These are phyloP conservation scores for Penicillium decumbens DNA, from an alignment of 2,329 filamentous ascomycete species.

Conservation along the genomic window DNA sequence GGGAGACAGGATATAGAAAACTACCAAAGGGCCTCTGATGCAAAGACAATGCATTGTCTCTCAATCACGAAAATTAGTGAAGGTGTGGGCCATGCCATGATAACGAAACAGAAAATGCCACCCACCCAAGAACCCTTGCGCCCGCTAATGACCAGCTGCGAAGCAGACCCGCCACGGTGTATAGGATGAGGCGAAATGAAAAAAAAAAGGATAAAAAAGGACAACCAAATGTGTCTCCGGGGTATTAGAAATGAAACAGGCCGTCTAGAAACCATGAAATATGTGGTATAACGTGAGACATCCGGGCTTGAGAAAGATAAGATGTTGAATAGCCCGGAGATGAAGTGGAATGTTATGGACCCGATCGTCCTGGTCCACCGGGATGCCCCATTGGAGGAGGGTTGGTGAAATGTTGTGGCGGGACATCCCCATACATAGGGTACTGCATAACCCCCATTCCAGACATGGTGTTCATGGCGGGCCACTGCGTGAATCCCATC, in stretches of 20 bases:
- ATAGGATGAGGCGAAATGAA: conserved; percentile 23
- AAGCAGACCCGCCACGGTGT: conserved; percentile 26
- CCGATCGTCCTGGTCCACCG: conserved; percentile 22
- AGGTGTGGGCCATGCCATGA: conserved; percentile 16
- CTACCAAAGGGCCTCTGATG: not conserved
- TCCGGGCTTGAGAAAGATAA: not conserved
- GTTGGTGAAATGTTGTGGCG: conserved; percentile 26
- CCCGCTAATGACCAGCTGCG: conserved; percentile 38
- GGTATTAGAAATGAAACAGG: conserved; percentile 28
- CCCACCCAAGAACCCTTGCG: conserved; percentile 34
- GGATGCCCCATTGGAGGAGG: conserved; percentile 33
- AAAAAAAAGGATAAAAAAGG: conserved; percentile 9
- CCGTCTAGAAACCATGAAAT: conserved; percentile 22
- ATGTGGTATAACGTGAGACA: conserved; percentile 17
- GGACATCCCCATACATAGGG: conserved; percentile 30
- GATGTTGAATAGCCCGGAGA: not conserved
- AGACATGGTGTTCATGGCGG: conserved; percentile 28
- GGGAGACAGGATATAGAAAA: not conserved
- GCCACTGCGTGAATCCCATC: conserved; percentile 31
- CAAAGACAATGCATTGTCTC: not conserved
- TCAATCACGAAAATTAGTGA: not conserved
- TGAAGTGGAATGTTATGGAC: conserved; percentile 15
- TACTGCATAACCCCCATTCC: conserved; percentile 33
- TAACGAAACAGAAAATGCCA: conserved; percentile 27
- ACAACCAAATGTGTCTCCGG: conserved; percentile 13